These are phyloP conservation scores for Pichia cactophila DNA, from an alignment of 1,139 yeast genomes.

Conservation along the genomic window DNA sequence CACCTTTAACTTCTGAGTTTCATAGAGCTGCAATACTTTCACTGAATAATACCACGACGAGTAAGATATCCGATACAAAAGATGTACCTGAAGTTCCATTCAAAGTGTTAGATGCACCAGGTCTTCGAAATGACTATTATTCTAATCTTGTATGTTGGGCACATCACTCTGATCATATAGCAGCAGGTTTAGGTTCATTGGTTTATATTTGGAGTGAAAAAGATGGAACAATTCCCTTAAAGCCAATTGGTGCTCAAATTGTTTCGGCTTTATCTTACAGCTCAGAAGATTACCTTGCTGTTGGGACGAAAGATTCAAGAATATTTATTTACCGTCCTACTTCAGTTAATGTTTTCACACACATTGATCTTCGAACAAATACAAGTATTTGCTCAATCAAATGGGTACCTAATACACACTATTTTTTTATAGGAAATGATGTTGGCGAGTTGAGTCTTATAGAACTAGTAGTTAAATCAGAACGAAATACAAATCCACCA, in stretches of 20 bases:
- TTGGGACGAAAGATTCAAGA: constrained; percentile 53
- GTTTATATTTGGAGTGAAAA: constrained; percentile 63
- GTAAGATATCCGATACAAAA: constrained; percentile 9
- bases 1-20: not conserved
- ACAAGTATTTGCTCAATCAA: constrained; percentile 50
- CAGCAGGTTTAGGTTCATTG: constrained; percentile 59
- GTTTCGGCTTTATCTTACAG: constrained; percentile 59
- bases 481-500: constrained; percentile 4
- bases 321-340: constrained; percentile 34
- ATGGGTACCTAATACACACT: constrained; percentile 47
- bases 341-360: constrained; percentile 16
- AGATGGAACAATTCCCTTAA: constrained; percentile 37
- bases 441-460: constrained; percentile 51
- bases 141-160: constrained; percentile 78
- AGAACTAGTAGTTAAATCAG: not conserved
- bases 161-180: constrained; percentile 40
- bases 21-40: not conserved
- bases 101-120: constrained; percentile 65
- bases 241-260: constrained; percentile 31
- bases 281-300: constrained; percentile 38
- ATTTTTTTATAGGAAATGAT: constrained; percentile 62
- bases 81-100: constrained; percentile 32
- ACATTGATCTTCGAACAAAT: constrained; percentile 21
- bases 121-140: constrained; percentile 72
- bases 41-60: not conserved